Evolutionary conservation across 768 basidiomycete species (phyloP), one percentile per base, ranked within the genome.

Genomic region (Collybia mongolica): DNA sequence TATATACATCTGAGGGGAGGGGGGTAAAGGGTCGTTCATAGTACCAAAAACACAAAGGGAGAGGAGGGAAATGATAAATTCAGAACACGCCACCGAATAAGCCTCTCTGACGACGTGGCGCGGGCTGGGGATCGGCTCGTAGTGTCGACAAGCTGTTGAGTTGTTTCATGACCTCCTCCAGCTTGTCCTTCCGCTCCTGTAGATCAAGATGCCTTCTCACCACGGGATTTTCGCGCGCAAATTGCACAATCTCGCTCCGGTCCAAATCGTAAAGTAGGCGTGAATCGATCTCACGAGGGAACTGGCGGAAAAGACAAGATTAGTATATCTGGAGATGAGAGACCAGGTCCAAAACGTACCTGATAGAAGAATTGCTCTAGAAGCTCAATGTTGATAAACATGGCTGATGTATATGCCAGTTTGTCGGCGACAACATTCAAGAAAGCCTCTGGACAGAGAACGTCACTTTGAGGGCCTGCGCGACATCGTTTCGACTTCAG

Each of bases 331-430:
- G 15, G 7, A n/a, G 9, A 5, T 11, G 18, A 37, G 39, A 9
- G 17, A 7, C 17, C 38, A 28, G 19, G 28, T 15, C n/a, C 41
- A 22, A 47, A 18, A 64, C 79, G 39, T 57, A 90, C 93, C 77
- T 96, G 93, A 62, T 98, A 97, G 76, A 98, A 98, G 78, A 98
- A 99, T 59, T 98, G 95, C 60, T 97, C 95, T 1, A 98, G 80
- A 8, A 99, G 76, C 65, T 99, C 97, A 52, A 99, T 97, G 71
- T 94, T 97, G 77, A 99, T 97, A 68, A 98, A 98, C 88, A 98
- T 93, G 2, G 95, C 84, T 2, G 93, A 92, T 0, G 96, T 98
- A 63, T 93, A 87, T 1, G 95, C 93, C 37, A 99, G 77, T 68
- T 99, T 98, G 66, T 98, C 92, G 2, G 97, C 93, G 18, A 99